Evolutionary conservation across 164 flowering plant genomes (phyloP).

Genomic region (Amborella trichopoda): DNA sequence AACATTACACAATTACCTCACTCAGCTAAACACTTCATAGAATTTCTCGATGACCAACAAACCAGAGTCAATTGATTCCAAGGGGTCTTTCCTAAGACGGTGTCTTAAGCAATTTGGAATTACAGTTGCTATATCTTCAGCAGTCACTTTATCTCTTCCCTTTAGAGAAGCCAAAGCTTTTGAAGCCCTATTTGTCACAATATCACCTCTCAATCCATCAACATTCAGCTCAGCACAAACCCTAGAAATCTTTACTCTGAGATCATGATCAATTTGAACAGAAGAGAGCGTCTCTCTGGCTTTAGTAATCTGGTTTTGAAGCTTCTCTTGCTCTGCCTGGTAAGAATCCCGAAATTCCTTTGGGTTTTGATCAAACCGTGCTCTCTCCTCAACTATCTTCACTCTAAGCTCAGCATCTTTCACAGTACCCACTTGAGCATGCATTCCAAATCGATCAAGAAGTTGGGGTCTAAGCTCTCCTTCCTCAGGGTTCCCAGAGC

Average conservation of each 20-base stretch:
- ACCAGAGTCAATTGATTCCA: constrained; percentile 96
- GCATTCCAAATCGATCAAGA: constrained; percentile 97
- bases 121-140: constrained; percentile 94
- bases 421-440: constrained; percentile 96
- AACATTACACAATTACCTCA: constrained; percentile 4
- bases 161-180: constrained; percentile 87
- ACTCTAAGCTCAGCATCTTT: constrained; percentile 93
- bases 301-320: constrained; percentile 64
- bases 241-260: constrained; percentile 80
- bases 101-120: constrained; percentile 96
- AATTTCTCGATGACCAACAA: constrained; percentile 88
- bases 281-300: constrained; percentile 58
- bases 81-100: constrained; percentile 87
- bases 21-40: constrained; percentile 76
- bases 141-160: constrained; percentile 67
- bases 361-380: constrained; percentile 74
- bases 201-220: constrained; percentile 89
- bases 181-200: constrained; percentile 84
- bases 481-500: constrained; percentile 97
- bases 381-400: constrained; percentile 92
- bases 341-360: constrained; percentile 72
- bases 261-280: constrained; percentile 75
- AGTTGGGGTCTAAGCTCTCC: constrained; percentile 98
- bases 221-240: constrained; percentile 92
- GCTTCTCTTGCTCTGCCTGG: constrained; percentile 72